phyloP scores from a whole-genome alignment of 2,329 filamentous ascomycete genomes.

The Apiospora koreana region DNA sequence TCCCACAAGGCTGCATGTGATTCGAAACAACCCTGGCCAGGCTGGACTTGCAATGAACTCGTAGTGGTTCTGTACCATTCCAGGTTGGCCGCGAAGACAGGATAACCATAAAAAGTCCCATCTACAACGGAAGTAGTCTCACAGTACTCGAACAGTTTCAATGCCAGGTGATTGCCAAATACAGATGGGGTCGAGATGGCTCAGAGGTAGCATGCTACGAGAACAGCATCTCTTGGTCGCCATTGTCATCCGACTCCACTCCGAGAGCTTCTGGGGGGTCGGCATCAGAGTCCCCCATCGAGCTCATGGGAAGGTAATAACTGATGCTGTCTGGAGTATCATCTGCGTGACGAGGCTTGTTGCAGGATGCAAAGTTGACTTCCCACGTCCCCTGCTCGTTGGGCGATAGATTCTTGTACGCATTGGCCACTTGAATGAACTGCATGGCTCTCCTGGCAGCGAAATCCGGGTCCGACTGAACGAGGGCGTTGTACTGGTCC shows the following conservation, averaged over 20 bases:
- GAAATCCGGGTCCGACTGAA: slow-evolving; percentile 24
- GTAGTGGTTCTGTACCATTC: not conserved
- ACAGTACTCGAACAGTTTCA: not conserved
- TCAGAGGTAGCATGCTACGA: not conserved
- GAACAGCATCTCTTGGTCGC: not conserved
- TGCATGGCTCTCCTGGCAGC: slow-evolving; percentile 21
- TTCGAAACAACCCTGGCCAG: not conserved
- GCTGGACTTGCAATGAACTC: not conserved
- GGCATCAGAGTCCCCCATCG: slow-evolving; percentile 21
- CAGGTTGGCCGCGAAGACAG: not conserved
- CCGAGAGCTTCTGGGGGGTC: slow-evolving; percentile 32
- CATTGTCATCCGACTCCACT: slow-evolving; percentile 23
- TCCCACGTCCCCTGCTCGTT: slow-evolving; percentile 21
- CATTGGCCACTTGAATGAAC: slow-evolving; percentile 22
- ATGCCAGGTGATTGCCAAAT: not conserved
- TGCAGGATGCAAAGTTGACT: slow-evolving; percentile 23
- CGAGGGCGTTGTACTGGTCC: slow-evolving; percentile 29
- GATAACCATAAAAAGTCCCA: not conserved
- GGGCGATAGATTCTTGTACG: slow-evolving; percentile 23
- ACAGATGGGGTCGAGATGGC: not conserved
- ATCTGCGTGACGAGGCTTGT: slow-evolving; percentile 15
- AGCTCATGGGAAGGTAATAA: slow-evolving; percentile 23
- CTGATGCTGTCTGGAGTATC: slow-evolving; percentile 18
- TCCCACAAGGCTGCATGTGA: not conserved
- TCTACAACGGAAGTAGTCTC: not conserved